Percentiles rank a stretch among this genome's conserved stretches.
phyloP scores from a whole-genome alignment of 2,329 filamentous ascomycete genomes.

The Paraconiothyrium brasiliense region DNA sequence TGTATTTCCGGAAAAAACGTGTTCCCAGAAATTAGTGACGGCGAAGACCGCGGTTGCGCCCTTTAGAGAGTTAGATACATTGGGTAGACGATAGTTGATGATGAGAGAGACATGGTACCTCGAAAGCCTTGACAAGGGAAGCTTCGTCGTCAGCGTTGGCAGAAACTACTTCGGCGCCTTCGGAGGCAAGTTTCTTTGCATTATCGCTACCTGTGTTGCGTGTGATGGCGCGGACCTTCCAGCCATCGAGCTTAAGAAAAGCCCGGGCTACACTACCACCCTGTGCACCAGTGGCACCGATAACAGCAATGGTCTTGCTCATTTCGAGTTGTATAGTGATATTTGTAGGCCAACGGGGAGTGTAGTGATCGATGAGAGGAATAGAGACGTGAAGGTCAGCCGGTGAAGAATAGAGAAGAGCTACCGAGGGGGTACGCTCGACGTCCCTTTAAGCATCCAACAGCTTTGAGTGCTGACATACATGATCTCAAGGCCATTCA shows the following conservation, averaged over 20 bases:
- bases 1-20: constrained; percentile 28
- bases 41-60: constrained; percentile 42
- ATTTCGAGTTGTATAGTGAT: not conserved
- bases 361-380: not conserved
- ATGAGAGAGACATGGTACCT: constrained; percentile 12
- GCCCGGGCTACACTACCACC: constrained; percentile 30
- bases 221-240: constrained; percentile 35
- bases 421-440: not conserved
- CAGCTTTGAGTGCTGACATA: not conserved
- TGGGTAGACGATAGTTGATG: too few relatives aligned
- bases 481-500: not conserved
- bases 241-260: constrained; percentile 29
- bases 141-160: constrained; percentile 23
- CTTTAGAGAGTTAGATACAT: constrained; percentile 8
- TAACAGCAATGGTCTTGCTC: constrained; percentile 25
- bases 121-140: constrained; percentile 24
- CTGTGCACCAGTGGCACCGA: constrained; percentile 30
- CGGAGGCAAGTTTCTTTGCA: constrained; percentile 26
- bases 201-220: constrained; percentile 30
- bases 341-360: not conserved
- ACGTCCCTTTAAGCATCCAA: not conserved
- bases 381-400: not conserved
- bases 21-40: constrained; percentile 53
- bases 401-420: not conserved
- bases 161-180: constrained; percentile 25